phyloP scores from a whole-genome alignment of 768 basidiomycete species.

The Agrocybe pediades region DNA sequence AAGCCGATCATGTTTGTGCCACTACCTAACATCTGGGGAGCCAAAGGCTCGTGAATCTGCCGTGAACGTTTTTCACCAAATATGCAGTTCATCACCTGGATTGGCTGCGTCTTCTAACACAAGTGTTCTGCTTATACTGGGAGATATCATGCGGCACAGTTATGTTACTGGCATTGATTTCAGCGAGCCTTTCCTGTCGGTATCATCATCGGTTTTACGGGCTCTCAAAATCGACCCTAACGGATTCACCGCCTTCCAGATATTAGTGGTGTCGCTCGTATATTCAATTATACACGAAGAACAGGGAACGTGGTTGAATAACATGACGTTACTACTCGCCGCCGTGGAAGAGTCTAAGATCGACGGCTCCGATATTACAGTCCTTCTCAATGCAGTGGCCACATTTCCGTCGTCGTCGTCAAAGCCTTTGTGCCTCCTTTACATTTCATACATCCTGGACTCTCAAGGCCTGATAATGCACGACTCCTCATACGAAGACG shows the following conservation, averaged over 20 bases:
- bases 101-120: constrained; percentile 5
- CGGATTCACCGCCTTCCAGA: constrained; percentile 3
- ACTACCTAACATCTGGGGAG: neutral
- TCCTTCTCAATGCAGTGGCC: neutral
- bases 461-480: neutral
- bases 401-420: neutral
- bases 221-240: neutral
- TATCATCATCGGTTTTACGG: neutral
- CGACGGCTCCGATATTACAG: neutral
- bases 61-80: neutral
- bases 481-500: neutral
- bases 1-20: constrained; percentile 6
- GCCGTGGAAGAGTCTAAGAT: neutral
- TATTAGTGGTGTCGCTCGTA: constrained; percentile 2
- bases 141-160: constrained; percentile 3
- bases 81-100: neutral
- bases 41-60: constrained; percentile 7
- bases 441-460: constrained; percentile 2
- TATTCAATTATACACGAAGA: neutral
- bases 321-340: neutral
- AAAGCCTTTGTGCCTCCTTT: neutral
- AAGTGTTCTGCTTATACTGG: constrained; percentile 7
- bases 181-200: neutral
- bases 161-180: neutral
- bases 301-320: neutral